Percentiles rank a stretch among this genome's conserved stretches.
Conservation (phyloP, 2,329 filamentous ascomycete species). For the Magnaporthiopsis incrustans region DNA sequence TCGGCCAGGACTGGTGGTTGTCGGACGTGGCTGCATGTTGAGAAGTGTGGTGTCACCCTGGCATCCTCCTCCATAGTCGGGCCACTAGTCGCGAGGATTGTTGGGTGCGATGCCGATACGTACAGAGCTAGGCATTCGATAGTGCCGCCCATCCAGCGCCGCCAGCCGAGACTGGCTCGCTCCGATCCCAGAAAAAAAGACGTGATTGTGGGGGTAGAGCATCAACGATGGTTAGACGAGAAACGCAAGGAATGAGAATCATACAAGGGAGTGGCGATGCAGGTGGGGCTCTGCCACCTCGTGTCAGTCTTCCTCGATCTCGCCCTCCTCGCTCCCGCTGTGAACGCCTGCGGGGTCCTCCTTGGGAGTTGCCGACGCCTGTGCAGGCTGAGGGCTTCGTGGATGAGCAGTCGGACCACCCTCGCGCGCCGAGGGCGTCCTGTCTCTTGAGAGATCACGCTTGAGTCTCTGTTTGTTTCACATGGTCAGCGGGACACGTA, state of each 20-base stretch:
- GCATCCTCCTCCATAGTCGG: not conserved
- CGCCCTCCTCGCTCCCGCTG: conserved; percentile 92
- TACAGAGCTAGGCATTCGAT: conserved; percentile 4
- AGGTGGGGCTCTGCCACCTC: not conserved
- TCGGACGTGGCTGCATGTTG: conserved; percentile 2
- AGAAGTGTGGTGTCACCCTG: conserved; percentile 7
- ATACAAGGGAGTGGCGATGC: not conserved
- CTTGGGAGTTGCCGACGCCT: conserved; percentile 16
- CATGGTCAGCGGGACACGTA: conserved; percentile 19
- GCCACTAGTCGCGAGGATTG: not conserved
- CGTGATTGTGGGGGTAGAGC: not conserved
- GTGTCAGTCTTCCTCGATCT: conserved; percentile 76
- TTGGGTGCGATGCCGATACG: conserved; percentile 5
- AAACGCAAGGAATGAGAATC: not conserved
- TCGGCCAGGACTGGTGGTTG: not conserved
- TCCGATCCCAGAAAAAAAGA: not conserved
- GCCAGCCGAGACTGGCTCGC: not conserved
- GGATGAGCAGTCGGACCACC: not conserved
- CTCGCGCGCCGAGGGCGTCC: conserved; percentile 21
- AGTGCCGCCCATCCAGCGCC: not conserved
- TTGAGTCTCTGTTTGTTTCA: conserved; percentile 37
- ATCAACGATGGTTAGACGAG: conserved; percentile 1
- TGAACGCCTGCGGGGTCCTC: conserved; percentile 58
- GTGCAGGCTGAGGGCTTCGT: conserved; percentile 24
- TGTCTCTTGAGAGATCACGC: conserved; percentile 3